Evolutionary conservation across 495 filamentous ascomycete species (phyloP), one percentile per base, ranked within the genome.

Genomic region (Glarea lozoyensis): DNA sequence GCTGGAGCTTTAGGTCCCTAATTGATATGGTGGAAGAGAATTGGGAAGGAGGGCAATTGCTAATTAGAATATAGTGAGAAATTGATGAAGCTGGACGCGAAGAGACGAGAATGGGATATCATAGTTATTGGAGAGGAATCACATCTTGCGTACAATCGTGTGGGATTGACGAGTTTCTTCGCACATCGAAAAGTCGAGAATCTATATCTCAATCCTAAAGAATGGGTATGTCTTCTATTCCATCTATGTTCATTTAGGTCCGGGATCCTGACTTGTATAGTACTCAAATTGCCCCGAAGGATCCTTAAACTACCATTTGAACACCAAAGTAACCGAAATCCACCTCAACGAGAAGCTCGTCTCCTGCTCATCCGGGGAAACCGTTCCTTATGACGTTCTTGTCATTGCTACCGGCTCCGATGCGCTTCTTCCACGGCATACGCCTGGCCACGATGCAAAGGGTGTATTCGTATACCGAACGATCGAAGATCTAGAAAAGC

Each of bases 401-500:
- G 81, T 97, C 13, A 74, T 97, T 7, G 87, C 90, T 15, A 97
- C 90, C 2, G 90, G 90, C 35, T 95, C 90, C 21, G 84, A 94
- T 63, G 88, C 90, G 22, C 67, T 93, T 19, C 75, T 94, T 2
- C 90, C 90, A 0, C 67, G 69, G 11, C 70, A 82, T 42, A 94
- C 86, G 0, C 88, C 90, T 0, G 88, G 88, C 43, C 70, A 94
- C 52, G 80, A 92, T 59, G 86, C 87, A 23, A 75, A 78, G 13
- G 90, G 90, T 6, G 83, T 95, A 23, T 97, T 97, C 54, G 88
- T 95, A n/a, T 95, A 97, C 60, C 75, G 90, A 13, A 94, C 86
- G 0, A 88, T 95, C 42, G 76, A 80, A 2, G 90, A 97, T 57
- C 64, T 97, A 6, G 72, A 94, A 55, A 75, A 73, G 13, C 70